These are phyloP conservation scores for Penicillium sp. DNA, from an alignment of 2,329 filamentous ascomycete genomes.

Conservation along the genomic window DNA sequence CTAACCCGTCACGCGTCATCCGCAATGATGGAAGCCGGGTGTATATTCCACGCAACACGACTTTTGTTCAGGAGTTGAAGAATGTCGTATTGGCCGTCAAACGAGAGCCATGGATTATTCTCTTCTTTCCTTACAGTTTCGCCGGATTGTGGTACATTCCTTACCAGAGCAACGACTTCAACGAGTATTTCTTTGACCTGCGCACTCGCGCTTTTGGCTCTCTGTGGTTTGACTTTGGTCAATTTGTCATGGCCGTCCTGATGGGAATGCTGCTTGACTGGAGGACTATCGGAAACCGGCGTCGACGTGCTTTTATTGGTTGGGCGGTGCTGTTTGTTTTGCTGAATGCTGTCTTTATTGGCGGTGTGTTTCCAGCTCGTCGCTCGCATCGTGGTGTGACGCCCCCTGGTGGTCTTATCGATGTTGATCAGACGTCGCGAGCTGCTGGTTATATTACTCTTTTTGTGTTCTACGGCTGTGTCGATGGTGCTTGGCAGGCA, in stretches of 20 bases:
- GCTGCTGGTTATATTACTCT: constrained; percentile 16
- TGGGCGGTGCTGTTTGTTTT: constrained; percentile 17
- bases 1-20: constrained; percentile 62
- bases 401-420: constrained; percentile 13
- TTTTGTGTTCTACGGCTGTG: constrained; percentile 17
- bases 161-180: constrained; percentile 23
- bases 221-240: constrained; percentile 20
- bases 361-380: constrained; percentile 18
- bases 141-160: constrained; percentile 21
- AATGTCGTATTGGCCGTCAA: constrained; percentile 17
- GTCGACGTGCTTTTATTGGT: constrained; percentile 19
- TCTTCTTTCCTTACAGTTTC: constrained; percentile 21
- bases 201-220: constrained; percentile 21
- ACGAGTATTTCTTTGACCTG: constrained; percentile 20
- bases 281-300: constrained; percentile 16
- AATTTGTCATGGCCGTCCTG: constrained; percentile 19
- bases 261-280: constrained; percentile 19
- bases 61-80: constrained; percentile 20
- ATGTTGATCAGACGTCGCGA: constrained; percentile 11
- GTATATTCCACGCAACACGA: constrained; percentile 22
- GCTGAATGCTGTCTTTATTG: constrained; percentile 21
- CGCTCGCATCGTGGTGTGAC: constrained; percentile 13
- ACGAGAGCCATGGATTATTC: constrained; percentile 19
- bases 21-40: constrained; percentile 63
- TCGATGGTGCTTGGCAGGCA: constrained; percentile 18